These are phyloP conservation scores for Trichophaea hybrida DNA, from an alignment of 2,329 filamentous ascomycete species.

Conservation along the genomic window DNA sequence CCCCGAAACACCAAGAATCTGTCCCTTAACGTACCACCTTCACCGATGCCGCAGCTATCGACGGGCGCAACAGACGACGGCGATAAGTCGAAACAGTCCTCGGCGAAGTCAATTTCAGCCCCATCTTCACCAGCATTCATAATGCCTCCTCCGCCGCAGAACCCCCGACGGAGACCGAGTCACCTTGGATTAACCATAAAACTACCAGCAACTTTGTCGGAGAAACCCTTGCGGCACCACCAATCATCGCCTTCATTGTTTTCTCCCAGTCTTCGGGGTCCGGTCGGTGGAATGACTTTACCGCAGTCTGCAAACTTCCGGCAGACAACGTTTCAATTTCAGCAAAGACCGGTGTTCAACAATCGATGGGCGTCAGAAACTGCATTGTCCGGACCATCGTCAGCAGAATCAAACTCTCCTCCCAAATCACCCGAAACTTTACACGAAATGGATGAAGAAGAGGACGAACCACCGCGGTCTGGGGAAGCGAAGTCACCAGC, in stretches of 20 bases:
- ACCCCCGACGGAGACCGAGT: conserved; percentile 55
- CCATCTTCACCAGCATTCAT: conserved; percentile 65
- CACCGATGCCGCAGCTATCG: conserved; percentile 35
- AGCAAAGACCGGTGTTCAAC: conserved; percentile 1
- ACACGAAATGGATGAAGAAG: conserved; percentile 43
- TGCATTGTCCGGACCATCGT: conserved; percentile 32
- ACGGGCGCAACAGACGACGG: conserved; percentile 35
- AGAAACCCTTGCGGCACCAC: conserved; percentile 43
- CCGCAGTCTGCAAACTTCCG: conserved; percentile 34
- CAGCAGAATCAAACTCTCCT: conserved; percentile 29
- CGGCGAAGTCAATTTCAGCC: conserved; percentile 37
- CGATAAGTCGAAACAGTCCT: conserved; percentile 17
- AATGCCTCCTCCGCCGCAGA: conserved; percentile 60
- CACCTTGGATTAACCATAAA: conserved; percentile 64
- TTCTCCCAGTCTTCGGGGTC: conserved; percentile 47
- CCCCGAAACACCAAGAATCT: conserved; percentile 74
- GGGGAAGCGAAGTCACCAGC: conserved; percentile 56
- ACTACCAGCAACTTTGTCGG: conserved; percentile 40
- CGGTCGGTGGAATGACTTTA: conserved; percentile 49
- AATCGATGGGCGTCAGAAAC: conserved; percentile 2
- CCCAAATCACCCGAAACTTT: conserved; percentile 37
- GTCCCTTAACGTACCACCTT: conserved; percentile 52
- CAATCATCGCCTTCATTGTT: conserved; percentile 55
- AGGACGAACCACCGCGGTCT: conserved; percentile 51
- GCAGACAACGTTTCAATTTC: conserved; percentile 24